Conservation (phyloP, 768 basidiomycete species). For the Leccinum longicurvipes region DNA sequence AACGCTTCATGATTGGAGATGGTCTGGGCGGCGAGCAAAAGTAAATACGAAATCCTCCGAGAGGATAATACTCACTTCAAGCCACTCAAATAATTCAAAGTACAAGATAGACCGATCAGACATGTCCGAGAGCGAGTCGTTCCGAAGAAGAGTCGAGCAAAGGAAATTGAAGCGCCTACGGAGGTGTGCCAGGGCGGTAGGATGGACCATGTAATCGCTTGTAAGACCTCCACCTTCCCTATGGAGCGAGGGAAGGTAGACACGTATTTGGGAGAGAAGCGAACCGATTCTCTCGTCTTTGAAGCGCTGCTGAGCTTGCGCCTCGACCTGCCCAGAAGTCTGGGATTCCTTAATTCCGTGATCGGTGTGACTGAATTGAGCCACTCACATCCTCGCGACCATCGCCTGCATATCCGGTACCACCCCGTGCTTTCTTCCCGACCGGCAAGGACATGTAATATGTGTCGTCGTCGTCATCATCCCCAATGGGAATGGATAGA, state of each 20-base stretch:
- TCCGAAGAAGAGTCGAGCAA: constrained; percentile 79
- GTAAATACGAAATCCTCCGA: neutral
- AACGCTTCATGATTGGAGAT: constrained; percentile 91
- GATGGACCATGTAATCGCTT: constrained; percentile 90
- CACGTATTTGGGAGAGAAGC: constrained; percentile 68
- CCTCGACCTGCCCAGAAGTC: constrained; percentile 80
- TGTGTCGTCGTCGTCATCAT: constrained; percentile 54
- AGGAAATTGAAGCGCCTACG: constrained; percentile 88
- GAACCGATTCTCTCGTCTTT: constrained; percentile 74
- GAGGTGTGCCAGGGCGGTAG: constrained; percentile 88
- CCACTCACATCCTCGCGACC: constrained; percentile 77
- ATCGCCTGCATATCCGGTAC: constrained; percentile 85
- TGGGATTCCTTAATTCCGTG: constrained; percentile 29
- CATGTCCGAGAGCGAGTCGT: constrained; percentile 94
- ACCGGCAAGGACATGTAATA: constrained; percentile 40
- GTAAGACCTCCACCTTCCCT: constrained; percentile 72
- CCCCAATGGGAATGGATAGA: constrained; percentile 28
- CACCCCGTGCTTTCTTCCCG: constrained; percentile 71
- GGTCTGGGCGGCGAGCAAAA: constrained; percentile 47
- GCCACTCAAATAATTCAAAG: constrained; percentile 88
- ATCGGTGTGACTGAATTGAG: neutral
- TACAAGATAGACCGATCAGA: constrained; percentile 82
- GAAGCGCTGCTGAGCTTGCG: constrained; percentile 62
- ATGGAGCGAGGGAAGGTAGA: constrained; percentile 79
- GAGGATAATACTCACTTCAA: constrained; percentile 56